Percentiles rank a stretch among this genome's conserved stretches.
Evolutionary conservation across 345 rosid genomes (phyloP).

Genomic region (Sisymbrium altissimum): DNA sequence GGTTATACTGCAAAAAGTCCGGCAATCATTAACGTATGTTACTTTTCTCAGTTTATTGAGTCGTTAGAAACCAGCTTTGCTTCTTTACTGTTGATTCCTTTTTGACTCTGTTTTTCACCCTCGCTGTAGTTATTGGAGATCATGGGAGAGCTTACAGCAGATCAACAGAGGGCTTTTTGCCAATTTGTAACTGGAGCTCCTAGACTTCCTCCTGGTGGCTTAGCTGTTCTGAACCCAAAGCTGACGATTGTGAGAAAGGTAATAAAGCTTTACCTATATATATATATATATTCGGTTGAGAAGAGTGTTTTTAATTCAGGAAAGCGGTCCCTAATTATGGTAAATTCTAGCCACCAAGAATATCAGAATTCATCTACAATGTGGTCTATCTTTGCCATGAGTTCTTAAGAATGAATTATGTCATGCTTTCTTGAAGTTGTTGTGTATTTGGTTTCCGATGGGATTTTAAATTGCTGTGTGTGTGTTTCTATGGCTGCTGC

Average conservation of each 20-base stretch:
- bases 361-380: not conserved
- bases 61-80: not conserved
- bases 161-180: constrained; percentile 96
- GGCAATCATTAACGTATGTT: constrained; percentile 68
- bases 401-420: not conserved
- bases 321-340: not conserved
- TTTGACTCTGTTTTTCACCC: not conserved
- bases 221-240: constrained; percentile 94
- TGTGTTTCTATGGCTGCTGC: constrained; percentile 38
- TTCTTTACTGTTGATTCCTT: constrained; percentile 1
- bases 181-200: constrained; percentile 99
- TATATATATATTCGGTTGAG: not conserved
- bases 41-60: not conserved
- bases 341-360: not conserved
- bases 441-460: not conserved
- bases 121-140: constrained; percentile 80
- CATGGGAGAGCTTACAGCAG: constrained; percentile 96
- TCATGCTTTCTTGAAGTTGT: not conserved
- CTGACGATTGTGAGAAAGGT: constrained; percentile 98
- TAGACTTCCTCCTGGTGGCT: constrained; percentile 97
- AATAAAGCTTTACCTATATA: constrained; percentile 1
- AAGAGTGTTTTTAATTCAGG: not conserved
- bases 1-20: constrained; percentile 98
- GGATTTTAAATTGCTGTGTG: not conserved
- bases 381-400: too few relatives aligned